Evolutionary conservation across 768 basidiomycete species (phyloP).

Genomic region (Erythrobasidium yunnanense): DNA sequence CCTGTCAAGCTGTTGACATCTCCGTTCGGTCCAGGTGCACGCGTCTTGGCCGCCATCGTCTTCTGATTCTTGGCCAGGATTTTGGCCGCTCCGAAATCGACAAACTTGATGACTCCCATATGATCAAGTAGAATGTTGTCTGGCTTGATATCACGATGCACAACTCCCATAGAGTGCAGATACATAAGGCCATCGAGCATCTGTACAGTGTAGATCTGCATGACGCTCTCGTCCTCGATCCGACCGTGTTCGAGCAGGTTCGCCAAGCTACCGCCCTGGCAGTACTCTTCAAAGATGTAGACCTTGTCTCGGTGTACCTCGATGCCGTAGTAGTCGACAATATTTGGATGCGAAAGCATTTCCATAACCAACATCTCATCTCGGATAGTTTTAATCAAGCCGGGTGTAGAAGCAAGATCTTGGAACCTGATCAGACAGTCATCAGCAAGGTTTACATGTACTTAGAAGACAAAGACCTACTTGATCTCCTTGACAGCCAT

Average conservation of each 20-base stretch:
- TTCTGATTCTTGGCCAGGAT: slow-evolving; percentile 78
- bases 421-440: slow-evolving; percentile 57
- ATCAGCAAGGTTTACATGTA: slow-evolving; percentile 22
- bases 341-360: slow-evolving; percentile 90
- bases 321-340: slow-evolving; percentile 97
- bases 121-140: slow-evolving; percentile 92
- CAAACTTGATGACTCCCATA: slow-evolving; percentile 83
- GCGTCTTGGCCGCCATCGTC: slow-evolving; percentile 50
- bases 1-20: slow-evolving; percentile 72
- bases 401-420: slow-evolving; percentile 76
- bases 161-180: slow-evolving; percentile 79
- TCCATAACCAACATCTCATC: slow-evolving; percentile 98
- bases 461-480: background rate
- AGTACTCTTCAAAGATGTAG: slow-evolving; percentile 98
- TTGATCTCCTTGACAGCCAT: slow-evolving; percentile 97
- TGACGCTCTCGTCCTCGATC: slow-evolving; percentile 91
- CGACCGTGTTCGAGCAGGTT: slow-evolving; percentile 79
- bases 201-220: slow-evolving; percentile 90
- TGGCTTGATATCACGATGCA: slow-evolving; percentile 95
- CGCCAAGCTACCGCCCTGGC: slow-evolving; percentile 86
- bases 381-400: slow-evolving; percentile 79
- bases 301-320: slow-evolving; percentile 98
- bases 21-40: slow-evolving; percentile 18
- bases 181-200: slow-evolving; percentile 91
- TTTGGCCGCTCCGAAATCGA: slow-evolving; percentile 95